Evolutionary conservation across 495 filamentous ascomycete species (phyloP), one percentile per base, ranked within the genome.

Genomic region (Aspergillus kassunensis): DNA sequence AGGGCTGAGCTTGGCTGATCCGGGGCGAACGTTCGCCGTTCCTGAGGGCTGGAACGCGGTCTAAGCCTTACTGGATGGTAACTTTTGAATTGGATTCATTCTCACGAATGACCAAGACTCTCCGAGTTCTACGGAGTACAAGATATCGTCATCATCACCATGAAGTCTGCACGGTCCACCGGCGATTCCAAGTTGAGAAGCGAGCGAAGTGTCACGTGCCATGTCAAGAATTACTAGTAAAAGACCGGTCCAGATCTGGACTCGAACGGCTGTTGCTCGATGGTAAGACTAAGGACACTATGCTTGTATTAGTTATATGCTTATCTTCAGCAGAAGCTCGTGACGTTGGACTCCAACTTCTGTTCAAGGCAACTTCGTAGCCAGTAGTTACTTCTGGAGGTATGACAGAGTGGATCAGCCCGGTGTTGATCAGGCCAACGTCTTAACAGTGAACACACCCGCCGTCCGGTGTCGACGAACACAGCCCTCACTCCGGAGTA

Each of bases 381-480:
- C n/a, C n/a, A n/a, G n/a, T n/a, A n/a, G n/a, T n/a, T n/a, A n/a
- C n/a, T n/a, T n/a, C n/a, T n/a, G n/a, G n/a, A n/a, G 18, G 44
- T 46, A 46, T 46, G 44, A 46, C 18, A 46, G 44, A 15, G 44
- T 46, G 44, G 44, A 46, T 46, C 30, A 35, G 35, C 30, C 44
- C 12, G 20, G 44, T 35, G 44, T 16, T 33, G 44, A 35, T 35
- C 43, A 46, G 43, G 15, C 30, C 44, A 34, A 25, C 27, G 29
- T n/a, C n/a, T n/a, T n/a, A n/a, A n/a, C n/a, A n/a, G n/a, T n/a
- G n/a, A n/a, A n/a, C n/a, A n/a, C n/a, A n/a, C n/a, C n/a, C n/a
- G n/a, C n/a, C n/a, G n/a, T n/a, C n/a, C n/a, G n/a, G n/a, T n/a
- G n/a, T n/a, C n/a, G n/a, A n/a, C n/a, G n/a, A n/a, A n/a, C n/a